Evolutionary conservation across 1,284 basidiomycete species (phyloP), one percentile per base, ranked within the genome.

Genomic region (Sanguinoderma infundibulare): DNA sequence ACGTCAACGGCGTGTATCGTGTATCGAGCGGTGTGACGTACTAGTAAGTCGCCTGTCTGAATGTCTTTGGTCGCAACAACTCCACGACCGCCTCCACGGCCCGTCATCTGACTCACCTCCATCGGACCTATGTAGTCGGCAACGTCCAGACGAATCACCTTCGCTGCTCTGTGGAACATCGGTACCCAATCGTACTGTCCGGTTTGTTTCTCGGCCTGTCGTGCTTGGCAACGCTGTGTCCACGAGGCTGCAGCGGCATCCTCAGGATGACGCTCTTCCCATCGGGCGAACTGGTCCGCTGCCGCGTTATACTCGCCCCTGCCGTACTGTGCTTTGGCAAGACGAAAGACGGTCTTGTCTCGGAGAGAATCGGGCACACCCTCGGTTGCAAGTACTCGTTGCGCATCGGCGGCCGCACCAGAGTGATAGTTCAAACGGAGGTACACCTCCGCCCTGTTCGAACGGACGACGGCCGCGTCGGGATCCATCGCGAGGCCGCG

Each of bases 381-480:
- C 15, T 26, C 30, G 30, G 60, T 44, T 5, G 58, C 28, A 7
- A 69, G 36, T 8, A 67, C 62, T n/a, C 47, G 32, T 39, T 67
- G 60, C 22, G 67, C 63, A 51, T 74, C 73, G 20, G 52, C 36
- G 2, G 66, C 49, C 4, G 73, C 72, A 17, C 68, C 67, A 17
- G 68, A 64, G 44, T 60, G 62, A 40, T 67, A 70, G 1, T 56
- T 52, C 14, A 73, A 56, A 22, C 64, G 67, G 20, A 72, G 60
- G 42, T 68, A 71, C 1, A 65, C 62, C 49, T 69, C 65, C 2
- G 71, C 62, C 6, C 72, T 61, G 53, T 70, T 70, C 22, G 67
- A 39, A 10, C 58, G 64, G 1, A 70, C 49, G 2, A 67, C 51
- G 24, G 50, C 26, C 10, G 67, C 62, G 12, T 47, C 36, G 5